Conservation (phyloP, 208 protist genomes). For the Spongospora subterranea region DNA sequence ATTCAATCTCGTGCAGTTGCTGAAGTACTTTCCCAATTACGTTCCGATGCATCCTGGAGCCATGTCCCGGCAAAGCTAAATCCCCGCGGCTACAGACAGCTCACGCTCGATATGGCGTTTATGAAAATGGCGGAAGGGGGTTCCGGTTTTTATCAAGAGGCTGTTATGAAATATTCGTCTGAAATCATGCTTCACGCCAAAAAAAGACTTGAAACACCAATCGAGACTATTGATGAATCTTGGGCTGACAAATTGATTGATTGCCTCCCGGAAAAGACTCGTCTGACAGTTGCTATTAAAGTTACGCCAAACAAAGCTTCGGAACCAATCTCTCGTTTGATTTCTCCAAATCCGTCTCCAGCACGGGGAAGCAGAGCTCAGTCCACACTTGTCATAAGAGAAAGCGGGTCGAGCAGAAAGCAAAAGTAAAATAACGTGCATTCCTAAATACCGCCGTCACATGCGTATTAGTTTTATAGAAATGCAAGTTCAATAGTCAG, state of each 20-base stretch:
- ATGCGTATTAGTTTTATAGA: no score
- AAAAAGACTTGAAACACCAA: neutral
- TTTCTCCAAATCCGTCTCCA: no score
- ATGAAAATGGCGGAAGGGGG: neutral
- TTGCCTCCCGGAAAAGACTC: neutral
- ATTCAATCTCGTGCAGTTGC: neutral
- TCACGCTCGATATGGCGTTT: neutral
- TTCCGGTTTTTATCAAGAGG: neutral
- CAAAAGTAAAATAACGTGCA: no score
- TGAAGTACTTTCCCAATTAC: neutral
- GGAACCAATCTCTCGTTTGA: no score
- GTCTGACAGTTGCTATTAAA: no score
- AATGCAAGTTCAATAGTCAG: no score
- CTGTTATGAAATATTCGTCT: neutral
- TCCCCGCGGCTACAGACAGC: neutral
- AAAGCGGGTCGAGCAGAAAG: no score
- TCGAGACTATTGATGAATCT: neutral
- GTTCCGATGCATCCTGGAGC: neutral
- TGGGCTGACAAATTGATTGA: neutral
- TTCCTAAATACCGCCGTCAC: no score
- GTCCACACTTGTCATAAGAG: no score
- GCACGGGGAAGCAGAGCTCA: no score
- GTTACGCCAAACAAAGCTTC: no score
- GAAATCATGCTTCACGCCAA: neutral
- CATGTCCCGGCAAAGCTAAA: neutral